phyloP scores from a whole-genome alignment of 1,139 yeast genomes.

The Arxiozyma telluris region DNA sequence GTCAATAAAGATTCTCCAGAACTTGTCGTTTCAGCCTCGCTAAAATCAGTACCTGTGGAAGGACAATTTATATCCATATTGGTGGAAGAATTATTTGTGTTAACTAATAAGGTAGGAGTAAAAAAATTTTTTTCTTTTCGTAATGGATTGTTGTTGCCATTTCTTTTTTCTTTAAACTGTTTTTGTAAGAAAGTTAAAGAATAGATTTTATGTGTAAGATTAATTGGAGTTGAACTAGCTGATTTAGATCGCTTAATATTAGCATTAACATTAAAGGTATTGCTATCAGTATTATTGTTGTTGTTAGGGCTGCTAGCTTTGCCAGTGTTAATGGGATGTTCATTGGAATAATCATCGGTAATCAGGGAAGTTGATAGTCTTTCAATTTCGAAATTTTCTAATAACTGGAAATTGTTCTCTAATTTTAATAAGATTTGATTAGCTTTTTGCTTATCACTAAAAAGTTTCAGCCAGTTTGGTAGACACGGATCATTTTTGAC shows the following conservation, averaged over 20 bases:
- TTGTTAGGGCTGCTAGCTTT: constrained; percentile 1
- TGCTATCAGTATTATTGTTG: not conserved
- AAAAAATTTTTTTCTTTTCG: not conserved
- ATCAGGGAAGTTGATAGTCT: constrained; percentile 35
- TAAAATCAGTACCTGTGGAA: not conserved
- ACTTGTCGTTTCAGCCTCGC: not conserved
- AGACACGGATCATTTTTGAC: constrained; percentile 23
- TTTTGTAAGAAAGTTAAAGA: constrained; percentile 24
- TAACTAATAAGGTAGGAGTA: constrained; percentile 3
- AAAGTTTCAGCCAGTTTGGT: constrained; percentile 44
- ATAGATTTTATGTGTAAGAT: constrained; percentile 11
- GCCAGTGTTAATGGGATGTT: not conserved
- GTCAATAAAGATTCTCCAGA: constrained; percentile 16
- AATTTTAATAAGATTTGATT: constrained; percentile 32
- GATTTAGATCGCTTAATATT: not conserved
- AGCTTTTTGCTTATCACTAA: constrained; percentile 31
- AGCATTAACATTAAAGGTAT: not conserved
- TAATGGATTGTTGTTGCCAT: not conserved
- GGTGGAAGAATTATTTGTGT: not conserved
- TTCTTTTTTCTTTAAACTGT: constrained; percentile 16
- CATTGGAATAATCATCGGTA: too few species aligned
- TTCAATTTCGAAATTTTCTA: constrained; percentile 44
- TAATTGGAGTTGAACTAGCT: constrained; percentile 1
- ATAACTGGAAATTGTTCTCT: constrained; percentile 41
- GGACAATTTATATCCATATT: not conserved